Conservation (phyloP, 2,329 filamentous ascomycete genomes). For the Diaporthe longicolla region DNA sequence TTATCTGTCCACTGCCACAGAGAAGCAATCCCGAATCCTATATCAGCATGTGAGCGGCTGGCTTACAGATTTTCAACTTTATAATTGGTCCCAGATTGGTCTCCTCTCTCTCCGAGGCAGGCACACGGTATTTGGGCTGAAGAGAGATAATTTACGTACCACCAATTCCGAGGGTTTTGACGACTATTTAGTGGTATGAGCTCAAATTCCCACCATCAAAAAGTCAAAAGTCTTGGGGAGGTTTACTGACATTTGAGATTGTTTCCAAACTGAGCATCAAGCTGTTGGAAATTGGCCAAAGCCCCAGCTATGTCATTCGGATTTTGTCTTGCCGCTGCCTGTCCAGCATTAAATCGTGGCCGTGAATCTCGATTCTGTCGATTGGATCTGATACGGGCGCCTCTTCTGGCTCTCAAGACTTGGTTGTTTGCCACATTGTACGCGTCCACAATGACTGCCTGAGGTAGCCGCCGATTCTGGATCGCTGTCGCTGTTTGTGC, state of each 20-base stretch:
- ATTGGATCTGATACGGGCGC: not conserved
- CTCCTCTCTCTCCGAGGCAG: not conserved
- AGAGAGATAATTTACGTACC: not conserved
- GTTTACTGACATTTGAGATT: not conserved
- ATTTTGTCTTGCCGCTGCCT: not conserved
- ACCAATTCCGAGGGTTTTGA: conserved; percentile 8
- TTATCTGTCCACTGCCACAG: not conserved
- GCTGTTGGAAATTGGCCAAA: not conserved
- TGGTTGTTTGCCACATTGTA: not conserved
- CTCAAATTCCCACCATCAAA: not conserved
- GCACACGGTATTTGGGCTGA: not conserved
- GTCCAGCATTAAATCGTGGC: not conserved
- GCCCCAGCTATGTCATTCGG: not conserved
- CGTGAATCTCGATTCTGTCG: not conserved
- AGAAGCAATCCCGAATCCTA: not conserved
- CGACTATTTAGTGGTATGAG: not conserved
- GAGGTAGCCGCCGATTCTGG: not conserved
- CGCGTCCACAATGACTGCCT: not conserved
- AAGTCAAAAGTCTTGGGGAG: not conserved
- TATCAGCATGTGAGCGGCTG: not conserved
- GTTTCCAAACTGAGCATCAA: not conserved
- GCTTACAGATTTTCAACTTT: not conserved
- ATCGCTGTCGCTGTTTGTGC: fast-evolving
- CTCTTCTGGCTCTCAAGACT: not conserved
- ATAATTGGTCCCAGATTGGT: not conserved